Evolutionary conservation across 805 yeast species (phyloP).

Genomic region (Diddensiella santjacobensis): DNA sequence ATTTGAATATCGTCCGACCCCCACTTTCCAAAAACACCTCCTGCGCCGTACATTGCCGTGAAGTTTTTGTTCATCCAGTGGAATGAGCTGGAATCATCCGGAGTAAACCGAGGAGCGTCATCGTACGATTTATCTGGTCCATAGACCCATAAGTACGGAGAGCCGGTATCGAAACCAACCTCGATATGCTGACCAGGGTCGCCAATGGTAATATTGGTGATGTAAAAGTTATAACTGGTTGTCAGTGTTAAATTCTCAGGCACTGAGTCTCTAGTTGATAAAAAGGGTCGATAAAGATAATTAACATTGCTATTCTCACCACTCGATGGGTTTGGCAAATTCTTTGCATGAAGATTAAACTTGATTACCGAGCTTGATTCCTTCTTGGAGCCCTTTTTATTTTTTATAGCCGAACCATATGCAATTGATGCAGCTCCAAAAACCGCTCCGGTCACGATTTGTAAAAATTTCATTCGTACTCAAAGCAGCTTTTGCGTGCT

Average conservation of each 20-base stretch:
- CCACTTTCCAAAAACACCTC: slow-evolving; percentile 33
- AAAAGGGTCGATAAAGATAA: slow-evolving; percentile 2
- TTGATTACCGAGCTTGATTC: neutral
- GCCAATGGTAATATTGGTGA: slow-evolving; percentile 37
- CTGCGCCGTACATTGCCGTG: slow-evolving; percentile 39
- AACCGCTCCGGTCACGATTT: neutral
- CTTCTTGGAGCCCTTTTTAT: neutral
- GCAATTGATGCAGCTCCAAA: neutral
- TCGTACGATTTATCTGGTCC: slow-evolving; percentile 32
- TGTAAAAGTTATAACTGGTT: slow-evolving; percentile 34
- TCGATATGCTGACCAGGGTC: slow-evolving; percentile 41
- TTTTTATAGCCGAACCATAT: neutral
- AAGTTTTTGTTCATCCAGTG: slow-evolving; percentile 35
- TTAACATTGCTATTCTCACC: neutral
- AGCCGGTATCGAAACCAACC: slow-evolving; percentile 48
- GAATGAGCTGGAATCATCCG: slow-evolving; percentile 31
- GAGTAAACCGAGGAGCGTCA: slow-evolving; percentile 28
- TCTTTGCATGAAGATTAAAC: neutral
- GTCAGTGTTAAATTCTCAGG: slow-evolving; percentile 23
- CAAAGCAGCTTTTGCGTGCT: too few relatives aligned
- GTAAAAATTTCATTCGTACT: neutral
- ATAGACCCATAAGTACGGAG: slow-evolving; percentile 48
- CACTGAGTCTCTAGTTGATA: slow-evolving; percentile 5
- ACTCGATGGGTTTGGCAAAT: slow-evolving; percentile 4
- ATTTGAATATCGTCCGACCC: slow-evolving; percentile 28